Percentiles rank a stretch among this genome's conserved stretches.
These are phyloP conservation scores for Penicillium roqueforti DNA, from an alignment of 495 filamentous ascomycete species.

Conservation along the genomic window DNA sequence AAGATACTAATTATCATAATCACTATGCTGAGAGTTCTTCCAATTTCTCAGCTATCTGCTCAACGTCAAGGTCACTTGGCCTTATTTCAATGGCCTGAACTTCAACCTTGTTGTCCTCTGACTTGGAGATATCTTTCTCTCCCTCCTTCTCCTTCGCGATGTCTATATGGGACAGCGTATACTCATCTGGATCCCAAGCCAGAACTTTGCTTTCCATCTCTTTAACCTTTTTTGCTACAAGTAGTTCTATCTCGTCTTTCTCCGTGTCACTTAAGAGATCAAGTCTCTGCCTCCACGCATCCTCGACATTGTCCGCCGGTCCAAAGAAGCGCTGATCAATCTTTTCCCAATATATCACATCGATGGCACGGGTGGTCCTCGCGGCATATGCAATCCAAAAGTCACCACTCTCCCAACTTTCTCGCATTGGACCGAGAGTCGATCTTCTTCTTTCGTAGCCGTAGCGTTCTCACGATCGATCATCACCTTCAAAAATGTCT, in stretches of 20 bases:
- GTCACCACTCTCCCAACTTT: background rate
- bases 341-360: background rate
- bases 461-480: background rate
- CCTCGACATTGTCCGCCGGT: background rate
- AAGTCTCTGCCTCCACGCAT: constrained; percentile 13
- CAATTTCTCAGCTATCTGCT: no score
- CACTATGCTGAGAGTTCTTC: no score
- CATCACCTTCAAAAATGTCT: background rate
- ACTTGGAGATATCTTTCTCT: background rate
- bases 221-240: constrained; percentile 2
- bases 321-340: background rate
- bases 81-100: no score
- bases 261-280: constrained; percentile 4
- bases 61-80: no score
- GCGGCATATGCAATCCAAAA: background rate
- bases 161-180: background rate
- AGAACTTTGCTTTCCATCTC: constrained; percentile 9
- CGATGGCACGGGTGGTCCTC: background rate
- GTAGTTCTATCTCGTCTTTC: constrained; percentile 6
- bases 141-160: background rate
- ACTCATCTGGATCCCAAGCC: constrained; percentile 12
- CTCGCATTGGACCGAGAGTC: background rate
- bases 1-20: no score
- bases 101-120: no score
- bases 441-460: background rate